Percentiles rank a stretch among this genome's conserved stretches.
phyloP scores from a whole-genome alignment of 2,329 filamentous ascomycete species.

The Trematosphaeria pertusa region DNA sequence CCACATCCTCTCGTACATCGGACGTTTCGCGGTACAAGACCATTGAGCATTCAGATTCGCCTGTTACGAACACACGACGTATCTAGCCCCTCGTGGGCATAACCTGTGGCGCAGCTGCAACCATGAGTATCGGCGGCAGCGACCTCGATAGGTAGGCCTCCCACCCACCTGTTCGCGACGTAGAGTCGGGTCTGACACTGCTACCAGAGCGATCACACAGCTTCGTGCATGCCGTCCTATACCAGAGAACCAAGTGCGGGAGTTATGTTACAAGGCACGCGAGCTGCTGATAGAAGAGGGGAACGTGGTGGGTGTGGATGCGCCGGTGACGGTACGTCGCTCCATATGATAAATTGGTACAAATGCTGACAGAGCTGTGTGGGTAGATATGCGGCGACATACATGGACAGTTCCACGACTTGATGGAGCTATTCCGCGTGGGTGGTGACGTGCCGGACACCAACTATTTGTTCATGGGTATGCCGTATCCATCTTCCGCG shows the following conservation, averaged over 20 bases:
- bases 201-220: conserved; percentile 84
- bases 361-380: not conserved
- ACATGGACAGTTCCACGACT: conserved; percentile 93
- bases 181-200: conserved; percentile 18
- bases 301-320: conserved; percentile 94
- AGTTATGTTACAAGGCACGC: conserved; percentile 95
- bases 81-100: conserved; percentile 19
- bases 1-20: not conserved
- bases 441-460: conserved; percentile 94
- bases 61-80: not conserved
- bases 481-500: not conserved
- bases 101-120: conserved; percentile 23
- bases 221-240: conserved; percentile 95
- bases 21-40: not conserved
- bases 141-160: conserved; percentile 83
- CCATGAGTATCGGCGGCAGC: conserved; percentile 69
- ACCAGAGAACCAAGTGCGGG: conserved; percentile 91
- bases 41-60: conserved; percentile 1
- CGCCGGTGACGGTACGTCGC: conserved; percentile 80
- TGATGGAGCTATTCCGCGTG: conserved; percentile 96
- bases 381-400: conserved; percentile 62
- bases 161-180: conserved; percentile 14
- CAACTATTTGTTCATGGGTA: conserved; percentile 97
- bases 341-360: not conserved
- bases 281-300: conserved; percentile 97